Conservation (phyloP, 1,139 yeast species). For the Sugiyamaella grinbergsii region DNA sequence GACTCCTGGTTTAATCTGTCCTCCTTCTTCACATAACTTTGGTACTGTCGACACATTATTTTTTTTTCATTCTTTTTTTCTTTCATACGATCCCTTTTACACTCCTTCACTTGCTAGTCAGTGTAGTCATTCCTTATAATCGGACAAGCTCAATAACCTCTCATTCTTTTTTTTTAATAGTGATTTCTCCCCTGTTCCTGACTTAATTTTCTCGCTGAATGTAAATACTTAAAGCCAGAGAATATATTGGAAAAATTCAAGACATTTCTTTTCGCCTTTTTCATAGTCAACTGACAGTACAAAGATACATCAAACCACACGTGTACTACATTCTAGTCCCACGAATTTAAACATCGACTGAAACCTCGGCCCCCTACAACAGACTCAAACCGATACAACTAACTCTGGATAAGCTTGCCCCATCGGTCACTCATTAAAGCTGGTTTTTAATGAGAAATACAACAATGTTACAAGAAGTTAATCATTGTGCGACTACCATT, state of each 20-base stretch:
- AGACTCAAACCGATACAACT: no score
- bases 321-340: no score
- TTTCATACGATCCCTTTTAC: neutral
- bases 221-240: neutral
- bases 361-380: no score
- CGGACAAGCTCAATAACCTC: neutral
- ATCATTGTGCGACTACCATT: neutral
- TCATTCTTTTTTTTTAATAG: no score
- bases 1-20: neutral
- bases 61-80: neutral
- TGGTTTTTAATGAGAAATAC: neutral
- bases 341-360: no score
- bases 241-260: no score
- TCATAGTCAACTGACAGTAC: no score
- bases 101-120: neutral
- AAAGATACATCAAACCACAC: no score
- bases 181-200: neutral
- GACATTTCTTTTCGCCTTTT: no score
- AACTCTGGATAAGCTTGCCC: no score
- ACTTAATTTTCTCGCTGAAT: neutral
- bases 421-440: no score
- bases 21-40: neutral
- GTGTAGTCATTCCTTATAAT: neutral
- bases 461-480: neutral
- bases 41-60: neutral